A percentile compares a stretch with the other conserved stretches of the same genome.
These are phyloP conservation scores for Myxozyma vanderwaltii DNA, from an alignment of 805 yeast genomes.

Conservation along the genomic window DNA sequence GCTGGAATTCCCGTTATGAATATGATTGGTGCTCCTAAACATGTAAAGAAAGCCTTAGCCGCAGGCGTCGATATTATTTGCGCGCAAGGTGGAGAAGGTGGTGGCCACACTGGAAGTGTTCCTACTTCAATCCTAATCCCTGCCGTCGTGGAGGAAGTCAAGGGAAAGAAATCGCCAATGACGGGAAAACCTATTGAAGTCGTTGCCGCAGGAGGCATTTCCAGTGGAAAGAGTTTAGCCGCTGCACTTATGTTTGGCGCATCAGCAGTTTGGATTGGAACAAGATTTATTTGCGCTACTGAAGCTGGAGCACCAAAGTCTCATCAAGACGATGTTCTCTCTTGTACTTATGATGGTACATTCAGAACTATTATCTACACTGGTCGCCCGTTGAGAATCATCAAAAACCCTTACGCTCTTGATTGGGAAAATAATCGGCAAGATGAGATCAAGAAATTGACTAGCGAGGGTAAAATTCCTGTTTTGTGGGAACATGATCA, in stretches of 20 bases:
- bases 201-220: constrained; percentile 39
- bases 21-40: constrained; percentile 38
- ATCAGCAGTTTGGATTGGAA: constrained; percentile 39
- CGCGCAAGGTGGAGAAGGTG: constrained; percentile 41
- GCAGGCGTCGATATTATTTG: constrained; percentile 38
- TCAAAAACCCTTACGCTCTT: constrained; percentile 33
- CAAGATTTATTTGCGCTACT: constrained; percentile 37
- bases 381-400: constrained; percentile 37
- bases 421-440: constrained; percentile 37
- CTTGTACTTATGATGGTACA: constrained; percentile 35
- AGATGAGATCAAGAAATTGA: constrained; percentile 34
- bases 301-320: constrained; percentile 38
- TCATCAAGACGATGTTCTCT: constrained; percentile 35
- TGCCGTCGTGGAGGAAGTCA: constrained; percentile 36
- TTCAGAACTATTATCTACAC: constrained; percentile 36
- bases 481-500: constrained; percentile 35
- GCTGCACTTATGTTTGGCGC: constrained; percentile 37
- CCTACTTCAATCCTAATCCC: constrained; percentile 37
- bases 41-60: constrained; percentile 35
- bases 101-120: constrained; percentile 38
- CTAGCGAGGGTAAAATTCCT: constrained; percentile 35
- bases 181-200: constrained; percentile 37
- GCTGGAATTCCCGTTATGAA: constrained; percentile 38
- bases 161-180: constrained; percentile 34
- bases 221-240: constrained; percentile 35